Evolutionary conservation across 2,329 filamentous ascomycete species (phyloP), one percentile per base, ranked within the genome.

Genomic region (Pochonia chlamydosporia): DNA sequence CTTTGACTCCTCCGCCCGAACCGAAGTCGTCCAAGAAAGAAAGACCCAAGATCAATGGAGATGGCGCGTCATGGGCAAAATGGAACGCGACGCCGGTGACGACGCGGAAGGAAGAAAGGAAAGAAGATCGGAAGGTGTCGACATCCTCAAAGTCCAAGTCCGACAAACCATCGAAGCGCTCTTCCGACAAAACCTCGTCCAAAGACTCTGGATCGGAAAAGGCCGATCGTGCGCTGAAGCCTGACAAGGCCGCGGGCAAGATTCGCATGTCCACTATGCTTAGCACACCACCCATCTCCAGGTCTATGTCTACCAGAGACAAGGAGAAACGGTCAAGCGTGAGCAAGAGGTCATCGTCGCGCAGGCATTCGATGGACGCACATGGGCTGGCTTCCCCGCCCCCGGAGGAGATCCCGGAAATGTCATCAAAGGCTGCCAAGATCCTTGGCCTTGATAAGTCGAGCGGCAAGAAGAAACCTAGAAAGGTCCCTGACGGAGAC

Each of bases 391-490:
- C 79, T 40, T 88, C 87, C 18, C 87, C 88, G 3, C 85, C 87
- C 8, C 81, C 85, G 2, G 88, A 90, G 25, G 80, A 85, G 26
- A 69, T 74, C 36, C 75, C 75, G 3, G 78, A 80, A 44, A 76
- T 89, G 60, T 77, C 84, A 7, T 76, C 81, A 40, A 95, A 95
- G 65, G 89, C 88, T 24, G 87, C 88, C 26, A 90, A 84, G 65
- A 67, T 92, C 44, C 81, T 93, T 3, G 81, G 90, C 70, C 55
- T 78, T 21, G 72, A 72, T 35, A 68, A 66, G 45, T 63, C 66
- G 13, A 60, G 59, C 37, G 66, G 64, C 52, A 70, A 64, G 52
- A 69, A 65, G 44, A 70, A 78, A 62, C 56, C 61, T 26, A 75
- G 76, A 47, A 81, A 72, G 53, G 33, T 50, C 7, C 63, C 63